Base-by-base conservation (phyloP, 1,284 basidiomycete species). In the Coniferiporia sulphurascens region DNA sequence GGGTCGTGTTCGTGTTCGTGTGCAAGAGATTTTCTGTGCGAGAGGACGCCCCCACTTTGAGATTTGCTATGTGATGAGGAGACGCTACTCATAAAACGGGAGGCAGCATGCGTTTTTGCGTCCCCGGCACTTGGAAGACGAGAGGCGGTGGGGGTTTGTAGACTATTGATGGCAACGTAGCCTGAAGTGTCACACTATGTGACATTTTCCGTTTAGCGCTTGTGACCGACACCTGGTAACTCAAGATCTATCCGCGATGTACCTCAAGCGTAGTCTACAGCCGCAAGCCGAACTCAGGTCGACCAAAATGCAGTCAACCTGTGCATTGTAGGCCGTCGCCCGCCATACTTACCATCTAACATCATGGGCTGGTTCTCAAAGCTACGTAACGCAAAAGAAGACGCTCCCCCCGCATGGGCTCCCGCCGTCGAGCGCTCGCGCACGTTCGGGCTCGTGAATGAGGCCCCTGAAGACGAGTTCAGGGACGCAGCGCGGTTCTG, bases 401-500 rank as follows among this genome's bases (percentile, higher is more conserved):
- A 58, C 34, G 41, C 44, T 17, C 80, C 77, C n/a, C 80, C 80
- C 4, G 69, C 67, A 56, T 83, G 81, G 81, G 68, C 77, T 0
- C 72, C 82, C 32, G 80, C 81, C 0, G 74, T 75, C 0, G 81
- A 83, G 63, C 57, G 53, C n/a, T 73, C 76, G 1, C 75, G 83
- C 64, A 63, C 65, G 13, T 69, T 66, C 12, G 85, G 85, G 1
- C 76, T 79, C 50, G 74, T 69, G 61, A 74, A 75, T 51, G 85
- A 87, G 63, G 85, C 84, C 2, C 67, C 80, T 0, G 73, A 78
- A 21, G 71, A 78, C 7, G 82, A 85, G 60, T 86, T 72, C 66
- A 67, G 76, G 56, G 69, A 70, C 6, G 85, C 79, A 0, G 74
- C 81, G 61, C 56, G 57, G 2, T 87, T 84, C 66, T 86, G 83